Evolutionary conservation across 1,139 yeast species (phyloP).

Genomic region (Geotrichum siamense): DNA sequence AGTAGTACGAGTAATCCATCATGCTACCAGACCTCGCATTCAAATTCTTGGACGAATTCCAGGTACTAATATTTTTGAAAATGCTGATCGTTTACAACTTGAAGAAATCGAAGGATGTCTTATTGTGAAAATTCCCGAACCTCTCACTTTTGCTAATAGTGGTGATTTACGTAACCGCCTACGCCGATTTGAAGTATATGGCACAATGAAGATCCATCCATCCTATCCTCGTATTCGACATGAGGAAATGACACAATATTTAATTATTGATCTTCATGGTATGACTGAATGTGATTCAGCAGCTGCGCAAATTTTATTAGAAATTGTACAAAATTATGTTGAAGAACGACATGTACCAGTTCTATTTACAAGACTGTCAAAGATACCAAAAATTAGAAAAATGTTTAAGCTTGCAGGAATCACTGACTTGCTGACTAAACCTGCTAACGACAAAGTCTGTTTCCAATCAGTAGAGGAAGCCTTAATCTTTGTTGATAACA

Average conservation of each 20-base stretch:
- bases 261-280: conserved; percentile 79
- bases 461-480: conserved; percentile 37
- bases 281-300: conserved; percentile 85
- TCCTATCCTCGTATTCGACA: conserved; percentile 55
- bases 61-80: conserved; percentile 65
- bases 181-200: conserved; percentile 72
- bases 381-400: conserved; percentile 36
- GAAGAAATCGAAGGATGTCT: conserved; percentile 83
- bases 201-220: conserved; percentile 80
- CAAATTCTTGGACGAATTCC: conserved; percentile 83
- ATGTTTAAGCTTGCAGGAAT: conserved; percentile 38
- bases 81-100: conserved; percentile 52
- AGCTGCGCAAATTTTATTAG: conserved; percentile 68
- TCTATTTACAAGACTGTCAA: conserved; percentile 58
- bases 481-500: conserved; percentile 25
- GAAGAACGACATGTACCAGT: conserved; percentile 49
- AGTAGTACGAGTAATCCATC: conserved; percentile 69
- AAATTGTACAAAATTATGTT: conserved; percentile 49
- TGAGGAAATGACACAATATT: conserved; percentile 50
- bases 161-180: conserved; percentile 73
- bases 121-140: conserved; percentile 85
- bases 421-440: conserved; percentile 28
- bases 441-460: conserved; percentile 17
- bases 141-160: conserved; percentile 84
- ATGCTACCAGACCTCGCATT: conserved; percentile 80